These are phyloP conservation scores for Phalaenopsis hybrid DNA, from an alignment of 116 monocot genomes.

Conservation along the genomic window DNA sequence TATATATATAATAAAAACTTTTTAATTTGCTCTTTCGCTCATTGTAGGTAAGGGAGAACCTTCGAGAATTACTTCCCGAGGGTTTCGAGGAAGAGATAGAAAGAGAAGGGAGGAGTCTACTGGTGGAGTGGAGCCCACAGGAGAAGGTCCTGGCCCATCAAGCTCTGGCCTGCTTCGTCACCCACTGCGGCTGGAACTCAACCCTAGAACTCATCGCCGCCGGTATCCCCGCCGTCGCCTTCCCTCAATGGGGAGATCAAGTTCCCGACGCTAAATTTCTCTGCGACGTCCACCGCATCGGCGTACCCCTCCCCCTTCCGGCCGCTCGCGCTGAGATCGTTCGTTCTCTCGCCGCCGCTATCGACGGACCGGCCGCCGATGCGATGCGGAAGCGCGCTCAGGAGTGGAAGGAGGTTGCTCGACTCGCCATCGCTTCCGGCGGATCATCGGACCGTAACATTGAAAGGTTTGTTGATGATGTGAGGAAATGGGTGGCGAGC, in stretches of 20 bases:
- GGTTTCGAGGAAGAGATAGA: slow-evolving; percentile 26
- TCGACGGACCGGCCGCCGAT: slow-evolving; percentile 25
- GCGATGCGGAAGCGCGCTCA: slow-evolving; percentile 18
- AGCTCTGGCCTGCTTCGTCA: slow-evolving; percentile 44
- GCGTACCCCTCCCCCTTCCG: slow-evolving; percentile 23
- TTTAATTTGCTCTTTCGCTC: too few relatives aligned
- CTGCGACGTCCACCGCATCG: slow-evolving; percentile 35
- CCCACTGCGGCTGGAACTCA: slow-evolving; percentile 78
- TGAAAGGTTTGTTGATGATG: slow-evolving; percentile 14
- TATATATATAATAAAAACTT: too few relatives aligned
- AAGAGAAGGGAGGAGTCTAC: slow-evolving; percentile 19
- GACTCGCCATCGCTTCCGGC: slow-evolving; percentile 17
- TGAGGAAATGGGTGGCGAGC: slow-evolving; percentile 8
- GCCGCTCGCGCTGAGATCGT: slow-evolving; percentile 27
- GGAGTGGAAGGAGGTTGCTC: slow-evolving; percentile 22
- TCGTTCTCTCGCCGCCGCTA: slow-evolving; percentile 25
- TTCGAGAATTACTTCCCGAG: slow-evolving; percentile 15
- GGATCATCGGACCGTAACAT: slow-evolving; percentile 43
- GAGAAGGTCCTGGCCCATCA: slow-evolving; percentile 33
- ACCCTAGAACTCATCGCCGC: slow-evolving; percentile 41
- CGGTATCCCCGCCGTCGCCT: slow-evolving; percentile 55
- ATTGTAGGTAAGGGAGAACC: slow-evolving; percentile 4
- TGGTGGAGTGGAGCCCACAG: slow-evolving; percentile 60
- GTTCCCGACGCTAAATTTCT: slow-evolving; percentile 47
- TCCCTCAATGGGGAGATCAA: slow-evolving; percentile 55